A percentile compares a stretch with the other conserved stretches of the same genome.
Evolutionary conservation across 345 rosid genomes (phyloP).

Genomic region (Crucihimalaya himalaica): DNA sequence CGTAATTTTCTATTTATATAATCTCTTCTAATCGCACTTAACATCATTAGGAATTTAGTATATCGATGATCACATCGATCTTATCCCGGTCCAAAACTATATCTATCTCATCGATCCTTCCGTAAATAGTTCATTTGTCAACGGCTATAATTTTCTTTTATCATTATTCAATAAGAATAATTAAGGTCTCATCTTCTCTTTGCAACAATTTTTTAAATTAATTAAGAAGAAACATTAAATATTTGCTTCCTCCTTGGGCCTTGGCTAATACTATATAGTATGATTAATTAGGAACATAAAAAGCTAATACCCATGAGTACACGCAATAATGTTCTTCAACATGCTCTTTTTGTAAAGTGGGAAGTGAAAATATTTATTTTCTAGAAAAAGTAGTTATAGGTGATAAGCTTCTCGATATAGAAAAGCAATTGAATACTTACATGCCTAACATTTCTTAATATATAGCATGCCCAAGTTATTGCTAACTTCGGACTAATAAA

Average conservation of each 20-base stretch:
- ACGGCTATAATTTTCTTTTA: neutral
- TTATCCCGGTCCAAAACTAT: neutral
- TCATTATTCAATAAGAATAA: neutral
- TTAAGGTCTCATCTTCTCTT: neutral
- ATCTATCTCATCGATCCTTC: neutral
- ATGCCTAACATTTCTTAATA: neutral
- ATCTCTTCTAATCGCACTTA: neutral
- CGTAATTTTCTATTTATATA: neutral
- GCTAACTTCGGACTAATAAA: neutral
- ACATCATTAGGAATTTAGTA: neutral
- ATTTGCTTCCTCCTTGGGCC: neutral
- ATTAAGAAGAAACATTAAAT: neutral
- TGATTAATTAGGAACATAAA: neutral
- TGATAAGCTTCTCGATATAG: neutral
- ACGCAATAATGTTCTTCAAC: slow-evolving; percentile 2
- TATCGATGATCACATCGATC: neutral
- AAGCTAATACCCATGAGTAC: slow-evolving; percentile 4
- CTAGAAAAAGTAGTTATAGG: neutral
- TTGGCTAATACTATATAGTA: no score
- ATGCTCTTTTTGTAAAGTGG: slow-evolving; percentile 14
- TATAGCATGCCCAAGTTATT: neutral
- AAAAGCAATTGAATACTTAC: neutral
- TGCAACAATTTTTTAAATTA: neutral
- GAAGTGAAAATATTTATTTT: neutral
- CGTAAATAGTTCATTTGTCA: neutral